Evolutionary conservation across 495 filamentous ascomycete genomes (phyloP).

Genomic region (Xylaria palmicola): DNA sequence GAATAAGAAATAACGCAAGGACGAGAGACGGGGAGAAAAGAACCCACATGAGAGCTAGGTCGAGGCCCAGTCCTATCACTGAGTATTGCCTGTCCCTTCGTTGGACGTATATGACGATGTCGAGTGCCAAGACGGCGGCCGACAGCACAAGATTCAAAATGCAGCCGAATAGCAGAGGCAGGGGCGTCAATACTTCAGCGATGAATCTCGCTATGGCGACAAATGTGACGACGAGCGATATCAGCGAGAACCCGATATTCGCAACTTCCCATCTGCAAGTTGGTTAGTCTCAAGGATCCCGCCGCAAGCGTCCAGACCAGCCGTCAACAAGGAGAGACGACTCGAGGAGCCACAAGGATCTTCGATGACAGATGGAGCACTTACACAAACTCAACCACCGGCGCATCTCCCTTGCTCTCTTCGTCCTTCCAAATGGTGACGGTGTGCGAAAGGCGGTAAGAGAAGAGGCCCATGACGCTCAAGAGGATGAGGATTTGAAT

Average conservation of each 20-base stretch:
- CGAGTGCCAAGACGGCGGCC: conserved; percentile 43
- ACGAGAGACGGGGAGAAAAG: no score
- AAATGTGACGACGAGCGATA: conserved; percentile 41
- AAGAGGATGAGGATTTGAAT: conserved; percentile 39
- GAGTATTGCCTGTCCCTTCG: conserved; percentile 42
- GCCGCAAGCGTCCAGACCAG: background rate
- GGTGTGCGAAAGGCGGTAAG: conserved; percentile 46
- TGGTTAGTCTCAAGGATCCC: conserved; percentile 1
- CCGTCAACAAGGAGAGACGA: background rate
- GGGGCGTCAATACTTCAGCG: conserved; percentile 46
- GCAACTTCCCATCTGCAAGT: conserved; percentile 45
- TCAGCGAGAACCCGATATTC: conserved; percentile 42
- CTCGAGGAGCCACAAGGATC: background rate
- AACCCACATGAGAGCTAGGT: conserved; percentile 42
- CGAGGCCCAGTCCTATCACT: conserved; percentile 41
- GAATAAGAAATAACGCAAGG: no score
- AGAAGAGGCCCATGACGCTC: conserved; percentile 46
- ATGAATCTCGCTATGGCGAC: conserved; percentile 40
- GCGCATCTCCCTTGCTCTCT: conserved; percentile 32
- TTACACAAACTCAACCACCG: conserved; percentile 49
- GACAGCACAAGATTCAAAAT: conserved; percentile 44
- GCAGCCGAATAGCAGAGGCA: conserved; percentile 44
- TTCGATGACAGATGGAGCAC: no score
- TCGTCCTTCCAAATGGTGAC: conserved; percentile 38
- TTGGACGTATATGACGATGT: conserved; percentile 40